Base-by-base conservation (phyloP, 2,329 filamentous ascomycete genomes). In the Colletotrichum navitas region DNA sequence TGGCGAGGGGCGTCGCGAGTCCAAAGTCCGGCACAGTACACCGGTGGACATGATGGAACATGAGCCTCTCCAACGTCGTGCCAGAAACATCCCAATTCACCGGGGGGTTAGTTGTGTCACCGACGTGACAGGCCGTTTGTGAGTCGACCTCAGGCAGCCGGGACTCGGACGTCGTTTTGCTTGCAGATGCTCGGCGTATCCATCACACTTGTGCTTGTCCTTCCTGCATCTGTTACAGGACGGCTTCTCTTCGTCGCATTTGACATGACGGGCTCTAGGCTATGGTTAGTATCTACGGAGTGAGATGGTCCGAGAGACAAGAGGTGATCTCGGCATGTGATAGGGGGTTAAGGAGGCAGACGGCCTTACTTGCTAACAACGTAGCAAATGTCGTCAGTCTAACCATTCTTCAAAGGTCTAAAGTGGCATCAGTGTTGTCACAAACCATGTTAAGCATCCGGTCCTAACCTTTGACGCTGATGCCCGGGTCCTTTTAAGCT, bases 191-290 rank as follows among this genome's bases (percentile, higher is more conserved):
- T 41, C 39, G 39, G 55, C 71, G 49, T 74, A 75, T 1, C 74
- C 73, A 51, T 75, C 73, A 51, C 74, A 75, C n/a, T 69, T 67
- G 24, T 70, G 60, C 11, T 56, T 62, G 34, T 45, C 55, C 32
- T 43, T 68, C 58, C 26, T 66, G 49, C 74, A 75, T 2, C 68
- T 65, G 32, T 54, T 61, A 60, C 74, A 75, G 14, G 62, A 36
- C 2, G 74, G 73, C 21, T 72, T 74, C 12, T 45, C 54, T 52
- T 75, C 74, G 29, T 75, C 74, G 43, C 74, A 75, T 26, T 75
- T 75, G n/a, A 74, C 67, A 54, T 70, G 73, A 21, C 74, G 71
- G 29, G 56, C 58, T 65, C 66, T 72, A 26, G 21, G n/a, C 16
- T 6, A 14, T 16, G 16, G 63, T 67, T 14, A 68, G 68, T 43